Conservation (phyloP, 2,329 filamentous ascomycete genomes). For the Cytospora leucostoma region DNA sequence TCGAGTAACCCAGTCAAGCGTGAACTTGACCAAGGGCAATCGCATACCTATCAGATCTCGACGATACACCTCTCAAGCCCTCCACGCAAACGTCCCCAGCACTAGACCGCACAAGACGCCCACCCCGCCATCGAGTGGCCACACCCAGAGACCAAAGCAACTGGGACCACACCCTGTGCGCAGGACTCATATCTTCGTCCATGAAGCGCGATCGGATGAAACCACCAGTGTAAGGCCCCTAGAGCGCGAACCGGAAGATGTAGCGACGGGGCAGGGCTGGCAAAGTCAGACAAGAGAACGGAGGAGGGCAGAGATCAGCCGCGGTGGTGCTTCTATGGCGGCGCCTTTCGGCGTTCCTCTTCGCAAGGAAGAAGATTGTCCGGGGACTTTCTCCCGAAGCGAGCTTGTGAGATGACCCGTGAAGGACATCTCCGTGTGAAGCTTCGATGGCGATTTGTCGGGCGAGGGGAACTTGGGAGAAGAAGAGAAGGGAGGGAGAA, state of each 20-base stretch:
- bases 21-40: slow-evolving; percentile 63
- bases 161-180: slow-evolving; percentile 40
- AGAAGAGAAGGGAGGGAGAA: slow-evolving; percentile 31
- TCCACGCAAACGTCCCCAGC: slow-evolving; percentile 47
- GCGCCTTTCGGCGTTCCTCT: slow-evolving; percentile 88
- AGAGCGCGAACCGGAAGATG: slow-evolving; percentile 35
- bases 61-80: slow-evolving; percentile 70
- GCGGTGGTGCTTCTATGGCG: slow-evolving; percentile 96
- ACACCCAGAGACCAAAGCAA: slow-evolving; percentile 30
- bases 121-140: slow-evolving; percentile 43
- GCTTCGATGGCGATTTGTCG: slow-evolving; percentile 99
- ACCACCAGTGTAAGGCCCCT: slow-evolving; percentile 19
- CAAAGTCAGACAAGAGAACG: slow-evolving; percentile 43
- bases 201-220: slow-evolving; percentile 43
- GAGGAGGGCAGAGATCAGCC: slow-evolving; percentile 74
- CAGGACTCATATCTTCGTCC: slow-evolving; percentile 92
- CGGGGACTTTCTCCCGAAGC: slow-evolving; percentile 99
- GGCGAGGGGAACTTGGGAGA: slow-evolving; percentile 72
- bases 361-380: slow-evolving; percentile 60
- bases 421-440: slow-evolving; percentile 72
- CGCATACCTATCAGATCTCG: slow-evolving; percentile 97
- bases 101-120: slow-evolving; percentile 41
- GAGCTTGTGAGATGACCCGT: slow-evolving; percentile 41
- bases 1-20: slow-evolving; percentile 80
- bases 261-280: slow-evolving; percentile 35